Evolutionary conservation across 2,329 filamentous ascomycete species (phyloP), one percentile per base, ranked within the genome.

Genomic region (Trichoderma lentiforme): DNA sequence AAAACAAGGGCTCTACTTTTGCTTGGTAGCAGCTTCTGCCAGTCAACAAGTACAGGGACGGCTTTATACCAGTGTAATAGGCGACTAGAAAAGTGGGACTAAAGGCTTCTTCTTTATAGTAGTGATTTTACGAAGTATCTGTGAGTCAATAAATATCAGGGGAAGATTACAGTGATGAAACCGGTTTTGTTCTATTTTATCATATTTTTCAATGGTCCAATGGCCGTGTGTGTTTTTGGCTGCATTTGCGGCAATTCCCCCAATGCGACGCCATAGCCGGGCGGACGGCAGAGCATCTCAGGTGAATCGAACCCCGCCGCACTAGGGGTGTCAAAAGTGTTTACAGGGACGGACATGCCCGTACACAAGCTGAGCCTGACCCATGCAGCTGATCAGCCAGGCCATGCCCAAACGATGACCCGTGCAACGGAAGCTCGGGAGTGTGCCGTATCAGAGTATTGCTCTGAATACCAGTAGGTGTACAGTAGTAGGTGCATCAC

Each of bases 1-100:
- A 69, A 69, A 69, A 60, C 26, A 69, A 69, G 66, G 66, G 39
- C 66, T 60, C 61, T 64, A 53, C 62, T 53, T 53, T 43, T 43
- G 39, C 39, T n/a, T 21, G 47, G 47, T 53, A 24, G 21, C 21
- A 53, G 47, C 47, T 53, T 21, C n/a, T 53, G 21, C 47, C 9
- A 53, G 47, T 53, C 7, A n/a, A 43, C 15, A 43, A 8, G 15
- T n/a, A 12, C 47, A 24, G 47, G n/a, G 47, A 53, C 47, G 47
- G 47, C 47, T 53, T 24, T 53, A 53, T 53, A 51, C 43, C 43
- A 24, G 47, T 2, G 47, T 24, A 53, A 21, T 53, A 53, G 47
- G n/a, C 47, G 47, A 53, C 21, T 53, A n/a, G n/a, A 53, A 53
- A 53, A 53, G 47, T 21, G 47, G 47, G 47, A 43, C 39, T n/a